phyloP scores from a whole-genome alignment of 352 stramenopile species.

The Halophytophthora batemanensis region DNA sequence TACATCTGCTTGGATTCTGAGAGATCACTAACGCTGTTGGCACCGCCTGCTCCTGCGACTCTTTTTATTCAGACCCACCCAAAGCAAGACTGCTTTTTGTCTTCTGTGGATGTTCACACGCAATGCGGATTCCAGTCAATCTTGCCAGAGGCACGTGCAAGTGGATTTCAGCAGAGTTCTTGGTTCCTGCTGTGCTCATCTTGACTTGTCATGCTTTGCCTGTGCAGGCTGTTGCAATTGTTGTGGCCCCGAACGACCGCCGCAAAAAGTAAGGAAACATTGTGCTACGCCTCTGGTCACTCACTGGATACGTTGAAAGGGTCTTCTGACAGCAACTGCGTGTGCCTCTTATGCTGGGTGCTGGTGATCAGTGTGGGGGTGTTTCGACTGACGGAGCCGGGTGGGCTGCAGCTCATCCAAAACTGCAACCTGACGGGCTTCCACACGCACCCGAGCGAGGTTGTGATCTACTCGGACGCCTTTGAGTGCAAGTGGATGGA shows the following conservation, averaged over 20 bases:
- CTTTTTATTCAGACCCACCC: conserved; percentile 76
- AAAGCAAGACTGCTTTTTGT: conserved; percentile 86
- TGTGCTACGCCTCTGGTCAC: background rate
- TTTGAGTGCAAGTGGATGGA: conserved; percentile 69
- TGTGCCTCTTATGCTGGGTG: conserved; percentile 5
- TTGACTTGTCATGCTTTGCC: background rate
- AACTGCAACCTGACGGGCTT: conserved; percentile 86
- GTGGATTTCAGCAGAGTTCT: background rate
- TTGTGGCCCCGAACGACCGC: conserved; percentile 75
- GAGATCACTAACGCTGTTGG: background rate
- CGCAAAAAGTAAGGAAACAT: conserved; percentile 45
- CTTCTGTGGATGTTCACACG: conserved; percentile 88
- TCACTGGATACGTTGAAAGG: background rate
- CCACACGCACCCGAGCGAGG: conserved; percentile 73
- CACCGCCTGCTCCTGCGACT: background rate
- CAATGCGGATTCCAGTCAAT: conserved; percentile 90
- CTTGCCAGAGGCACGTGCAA: conserved; percentile 60
- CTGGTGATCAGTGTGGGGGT: conserved; percentile 63
- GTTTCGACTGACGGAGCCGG: conserved; percentile 77
- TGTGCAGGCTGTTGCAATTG: conserved; percentile 75
- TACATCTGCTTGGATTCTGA: background rate
- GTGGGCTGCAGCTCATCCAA: conserved; percentile 84
- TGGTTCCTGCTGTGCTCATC: conserved; percentile 5
- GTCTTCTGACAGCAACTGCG: background rate
- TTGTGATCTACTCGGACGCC: conserved; percentile 79